Evolutionary conservation across 2,329 filamentous ascomycete genomes (phyloP), one percentile per base, ranked within the genome.

Genomic region (Capronia epimyces): DNA sequence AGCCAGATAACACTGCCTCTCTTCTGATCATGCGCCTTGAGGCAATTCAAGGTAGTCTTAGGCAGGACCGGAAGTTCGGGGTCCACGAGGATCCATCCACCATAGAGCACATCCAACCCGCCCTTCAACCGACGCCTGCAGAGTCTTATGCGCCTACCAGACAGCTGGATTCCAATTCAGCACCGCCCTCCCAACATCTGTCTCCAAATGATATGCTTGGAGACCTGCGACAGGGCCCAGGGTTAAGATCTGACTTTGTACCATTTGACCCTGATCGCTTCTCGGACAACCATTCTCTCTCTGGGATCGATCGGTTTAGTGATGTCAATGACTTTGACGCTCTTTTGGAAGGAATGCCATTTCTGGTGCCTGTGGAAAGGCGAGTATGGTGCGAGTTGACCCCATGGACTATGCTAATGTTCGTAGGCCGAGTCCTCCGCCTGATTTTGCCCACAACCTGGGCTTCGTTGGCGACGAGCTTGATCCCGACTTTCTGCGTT

Each of bases 261-360:
- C 25, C 25, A 27, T 27, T 21, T 4, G 37, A 21, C 13, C 16
- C 18, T 21, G n/a, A 24, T 21, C 10, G 37, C 37, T 13, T n/a
- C 16, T 24, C 24, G 37, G 37, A 41, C 6, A 41, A 41, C 4
- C 16, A 21, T 41, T 12, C 20, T 12, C 18, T 41, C 10, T 24
- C 37, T 13, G 24, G 37, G 13, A 24, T 24, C 15, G 37, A 41
- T n/a, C 37, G n/a, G 20, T 41, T 41, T 24, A 16, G 18, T 21
- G 37, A 41, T 21, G 18, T 41, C 10, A 41, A 41, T 41, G 37
- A 41, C 20, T 41, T 41, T 21, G 37, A 41, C 20, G 18, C 37
- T 4, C 20, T 41, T 21, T 41, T 41, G 18, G n/a, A 21, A 7
- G 18, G 20, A 41, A 24, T 20, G 16, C 16, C 16, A 18, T 41